Conservation (phyloP, 1,284 basidiomycete genomes). For the Ceratobasidium papillatum region DNA sequence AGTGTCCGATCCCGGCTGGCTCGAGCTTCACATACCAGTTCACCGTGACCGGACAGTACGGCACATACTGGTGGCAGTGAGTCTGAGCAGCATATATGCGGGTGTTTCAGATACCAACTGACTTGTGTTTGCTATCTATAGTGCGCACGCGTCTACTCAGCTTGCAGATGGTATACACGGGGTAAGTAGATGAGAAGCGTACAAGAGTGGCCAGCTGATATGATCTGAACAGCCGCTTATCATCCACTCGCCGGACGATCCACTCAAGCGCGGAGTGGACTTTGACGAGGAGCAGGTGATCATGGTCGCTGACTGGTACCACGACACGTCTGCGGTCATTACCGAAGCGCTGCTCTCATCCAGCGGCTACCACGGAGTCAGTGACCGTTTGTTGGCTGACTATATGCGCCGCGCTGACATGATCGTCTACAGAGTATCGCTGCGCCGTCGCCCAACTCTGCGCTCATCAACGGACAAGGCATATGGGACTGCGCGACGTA, state of each 20-base stretch:
- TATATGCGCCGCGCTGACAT: not conserved
- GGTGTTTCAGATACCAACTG: not conserved
- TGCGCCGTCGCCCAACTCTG: constrained; percentile 7
- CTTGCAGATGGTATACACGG: constrained; percentile 43
- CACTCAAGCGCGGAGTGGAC: constrained; percentile 47
- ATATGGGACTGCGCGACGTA: constrained; percentile 14
- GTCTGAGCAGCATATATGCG: constrained; percentile 43
- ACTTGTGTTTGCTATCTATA: not conserved
- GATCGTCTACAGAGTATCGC: constrained; percentile 14
- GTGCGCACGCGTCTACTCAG: constrained; percentile 34
- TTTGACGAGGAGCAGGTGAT: constrained; percentile 55
- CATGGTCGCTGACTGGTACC: constrained; percentile 55
- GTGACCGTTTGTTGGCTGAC: constrained; percentile 4
- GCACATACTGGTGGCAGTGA: constrained; percentile 53
- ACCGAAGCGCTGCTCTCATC: constrained; percentile 50
- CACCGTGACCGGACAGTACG: constrained; percentile 49
- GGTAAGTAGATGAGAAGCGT: constrained; percentile 47
- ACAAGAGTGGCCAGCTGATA: not conserved
- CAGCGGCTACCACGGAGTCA: constrained; percentile 51
- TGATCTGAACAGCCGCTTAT: constrained; percentile 51
- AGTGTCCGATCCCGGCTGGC: constrained; percentile 62
- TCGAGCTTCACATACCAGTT: constrained; percentile 60
- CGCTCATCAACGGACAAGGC: constrained; percentile 25
- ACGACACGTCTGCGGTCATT: constrained; percentile 49
- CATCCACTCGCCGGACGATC: constrained; percentile 51